Evolutionary conservation across 1,284 basidiomycete species (phyloP).

Genomic region (Malassezia sp.): DNA sequence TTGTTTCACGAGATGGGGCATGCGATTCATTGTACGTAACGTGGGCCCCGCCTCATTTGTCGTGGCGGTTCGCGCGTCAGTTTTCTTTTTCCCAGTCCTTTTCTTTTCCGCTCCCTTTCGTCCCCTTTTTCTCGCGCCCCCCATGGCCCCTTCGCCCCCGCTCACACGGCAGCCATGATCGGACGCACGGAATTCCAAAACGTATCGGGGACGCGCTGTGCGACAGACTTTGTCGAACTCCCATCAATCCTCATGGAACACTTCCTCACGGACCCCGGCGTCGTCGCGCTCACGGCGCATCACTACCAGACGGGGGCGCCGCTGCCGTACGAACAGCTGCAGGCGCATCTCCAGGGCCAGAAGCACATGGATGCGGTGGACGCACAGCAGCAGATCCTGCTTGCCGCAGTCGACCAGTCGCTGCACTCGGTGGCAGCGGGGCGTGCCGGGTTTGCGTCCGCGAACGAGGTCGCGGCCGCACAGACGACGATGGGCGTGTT

Average conservation of each 20-base stretch:
- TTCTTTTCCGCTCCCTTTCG: no score
- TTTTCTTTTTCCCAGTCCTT: no score
- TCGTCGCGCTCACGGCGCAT: constrained; percentile 66
- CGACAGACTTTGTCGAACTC: constrained; percentile 94
- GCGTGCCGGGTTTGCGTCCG: constrained; percentile 55
- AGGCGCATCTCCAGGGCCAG: constrained; percentile 26
- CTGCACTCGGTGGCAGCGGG: constrained; percentile 61
- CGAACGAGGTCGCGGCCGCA: constrained; percentile 51
- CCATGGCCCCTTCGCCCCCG: no score
- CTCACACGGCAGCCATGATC: constrained; percentile 63
- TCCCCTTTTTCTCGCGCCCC: no score
- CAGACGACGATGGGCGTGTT: constrained; percentile 21
- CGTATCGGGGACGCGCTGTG: constrained; percentile 92
- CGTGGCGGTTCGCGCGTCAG: background rate
- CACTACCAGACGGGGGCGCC: constrained; percentile 57
- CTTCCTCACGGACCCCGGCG: constrained; percentile 68
- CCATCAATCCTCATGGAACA: constrained; percentile 99
- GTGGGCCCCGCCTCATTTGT: no score
- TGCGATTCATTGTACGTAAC: constrained; percentile 66
- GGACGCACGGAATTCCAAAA: constrained; percentile 95
- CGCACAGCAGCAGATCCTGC: constrained; percentile 79
- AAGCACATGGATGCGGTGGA: constrained; percentile 52
- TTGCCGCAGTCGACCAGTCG: constrained; percentile 75
- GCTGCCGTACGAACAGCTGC: constrained; percentile 57
- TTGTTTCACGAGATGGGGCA: constrained; percentile 99